Evolutionary conservation across 164 flowering plant genomes (phyloP), one percentile per base, ranked within the genome.

Genomic region (Vitis cinerea): DNA sequence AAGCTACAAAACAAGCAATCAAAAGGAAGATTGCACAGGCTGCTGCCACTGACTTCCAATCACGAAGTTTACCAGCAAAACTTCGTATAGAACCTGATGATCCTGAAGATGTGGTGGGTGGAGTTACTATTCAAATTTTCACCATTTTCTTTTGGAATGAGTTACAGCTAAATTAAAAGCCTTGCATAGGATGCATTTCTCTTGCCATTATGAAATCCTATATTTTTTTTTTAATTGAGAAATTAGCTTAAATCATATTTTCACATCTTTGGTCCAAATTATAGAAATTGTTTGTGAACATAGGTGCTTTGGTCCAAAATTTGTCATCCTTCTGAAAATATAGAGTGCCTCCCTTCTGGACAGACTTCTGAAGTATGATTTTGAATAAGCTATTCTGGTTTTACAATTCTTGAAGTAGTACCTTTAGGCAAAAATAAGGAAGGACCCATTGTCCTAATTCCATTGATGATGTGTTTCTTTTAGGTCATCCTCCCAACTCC

Each of bases 61-160:
- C 97, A 12, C 77, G 81, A 75, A 85, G 69, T 68, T 68, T 95
- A 74, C 99, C 99, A 50, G 86, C 90, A 61, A 95, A 95, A 79
- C 98, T 95, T 68, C 92, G 84, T 4, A 90, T 93, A 72, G 88
- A 90, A 11, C 88, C 97, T 62, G 83, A 87, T 68, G 98, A 95
- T 78, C 86, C 98, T 29, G 99, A 95, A 82, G 97, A 95, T 78
- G 97, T 95, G 91, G 99, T 95, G 68, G 80, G 92, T 74, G 49
- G 44, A 31, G 44, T 31, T 31, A 31, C 44, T 31, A 31, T 31
- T 31, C 7, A 4, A 31, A 31, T 31, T 31, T 31, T 31, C 44
- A 31, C 44, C 44, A 31, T 4, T 31, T 4, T 31, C 5, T 31
- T 31, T 31, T 31, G 6, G 44, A 31, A 31, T 31, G 44, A 31